Evolutionary conservation across 139 green algal genomes (phyloP).

Genomic region (Closterium sp.): DNA sequence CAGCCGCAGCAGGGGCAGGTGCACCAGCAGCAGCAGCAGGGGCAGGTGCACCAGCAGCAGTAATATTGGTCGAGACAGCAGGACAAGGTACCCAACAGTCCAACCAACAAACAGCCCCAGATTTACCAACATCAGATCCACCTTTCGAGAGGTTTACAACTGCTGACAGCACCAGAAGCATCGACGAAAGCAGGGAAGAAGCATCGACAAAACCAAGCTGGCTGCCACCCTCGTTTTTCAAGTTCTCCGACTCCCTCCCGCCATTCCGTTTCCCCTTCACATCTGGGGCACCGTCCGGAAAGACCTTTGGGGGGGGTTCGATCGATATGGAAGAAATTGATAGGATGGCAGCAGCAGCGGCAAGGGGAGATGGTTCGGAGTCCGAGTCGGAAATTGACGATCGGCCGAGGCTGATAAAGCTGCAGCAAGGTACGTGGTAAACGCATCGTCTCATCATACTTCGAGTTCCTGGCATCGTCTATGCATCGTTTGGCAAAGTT

Average conservation of each 20-base stretch:
- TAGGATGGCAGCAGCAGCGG: neutral
- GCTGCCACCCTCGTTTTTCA: neutral
- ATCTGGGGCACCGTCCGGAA: neutral
- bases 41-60: neutral
- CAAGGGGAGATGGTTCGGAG: neutral
- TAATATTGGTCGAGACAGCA: neutral
- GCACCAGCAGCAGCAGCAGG: neutral
- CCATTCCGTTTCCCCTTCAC: neutral
- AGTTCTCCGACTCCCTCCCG: neutral
- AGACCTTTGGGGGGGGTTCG: neutral
- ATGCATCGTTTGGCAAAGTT: neutral
- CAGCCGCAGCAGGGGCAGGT: neutral
- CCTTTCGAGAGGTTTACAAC: neutral
- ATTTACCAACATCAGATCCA: neutral
- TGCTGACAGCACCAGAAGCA: neutral
- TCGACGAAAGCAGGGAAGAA: neutral
- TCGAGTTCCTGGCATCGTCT: too few species aligned
- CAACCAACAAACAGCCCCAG: too few species aligned
- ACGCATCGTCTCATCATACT: neutral
- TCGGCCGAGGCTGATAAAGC: neutral
- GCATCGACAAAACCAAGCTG: neutral
- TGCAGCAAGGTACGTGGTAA: neutral
- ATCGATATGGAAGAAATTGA: neutral
- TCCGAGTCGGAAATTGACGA: neutral
- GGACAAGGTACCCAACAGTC: too few species aligned